Base-by-base conservation (phyloP, 768 basidiomycete genomes). In the Serpula lacrymans region DNA sequence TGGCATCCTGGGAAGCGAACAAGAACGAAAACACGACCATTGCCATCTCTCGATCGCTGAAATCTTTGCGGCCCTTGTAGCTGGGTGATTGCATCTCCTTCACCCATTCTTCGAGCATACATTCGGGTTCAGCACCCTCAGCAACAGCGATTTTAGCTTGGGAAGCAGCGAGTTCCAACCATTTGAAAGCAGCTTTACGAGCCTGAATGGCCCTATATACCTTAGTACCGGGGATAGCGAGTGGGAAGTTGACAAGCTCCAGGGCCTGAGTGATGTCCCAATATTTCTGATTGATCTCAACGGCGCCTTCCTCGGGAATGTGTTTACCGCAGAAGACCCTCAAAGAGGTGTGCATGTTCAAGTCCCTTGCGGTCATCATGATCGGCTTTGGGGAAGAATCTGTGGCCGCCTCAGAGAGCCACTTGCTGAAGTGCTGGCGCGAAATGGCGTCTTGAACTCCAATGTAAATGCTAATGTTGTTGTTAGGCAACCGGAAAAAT, bases 331-430 rank as follows among this genome's bases (percentile, higher is more conserved):
- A 92, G 69, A 99, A 99, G 41, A 98, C 95, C 39, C 83, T 80
- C 26, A 99, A 82, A 2, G 94, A 97, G 4, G 92, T 93, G 47
- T 93, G 87, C 94, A 99, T 98, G 70, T 98, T 98, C 48, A 96
- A 71, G 55, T 85, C 80, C 46, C 96, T 88, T 53, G 91, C 84
- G n/a, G 73, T 77, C 82, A 84, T 82, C 93, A 96, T 95, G 63
- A 87, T 82, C 4, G 81, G 66, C 49, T 75, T 67, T 10, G 75
- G 61, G 1, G 64, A 58, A 11, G 75, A 49, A 37, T 76, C 71
- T 42, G 69, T 63, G 20, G 71, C 67, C 17, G 76, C 69, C 22
- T 72, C 70, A 12, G 62, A 65, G 40, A 91, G 75, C 95, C 95
- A 98, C 49, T 65, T 48, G 29, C 62, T 59, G 50, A 94, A 75